Base-by-base conservation (phyloP, 805 yeast genomes). In the Grigorovia humatica region DNA sequence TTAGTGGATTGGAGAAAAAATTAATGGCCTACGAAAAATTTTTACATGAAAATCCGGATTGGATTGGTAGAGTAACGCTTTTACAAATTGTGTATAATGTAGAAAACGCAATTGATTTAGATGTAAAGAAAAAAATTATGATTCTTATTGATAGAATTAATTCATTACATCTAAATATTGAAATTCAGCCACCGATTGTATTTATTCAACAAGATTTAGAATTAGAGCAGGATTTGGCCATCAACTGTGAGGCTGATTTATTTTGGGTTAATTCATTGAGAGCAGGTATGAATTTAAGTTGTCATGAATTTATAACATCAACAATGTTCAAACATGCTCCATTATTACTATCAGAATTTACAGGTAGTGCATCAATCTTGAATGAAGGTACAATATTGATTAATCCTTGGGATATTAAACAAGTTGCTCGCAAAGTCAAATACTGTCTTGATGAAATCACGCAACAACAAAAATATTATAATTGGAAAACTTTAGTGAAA, bases 231-330 rank as follows among this genome's bases (percentile, higher is more conserved):
- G 91, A 91, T 63, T 67, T 93, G 52, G 97, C 96, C 0, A 70
- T 93, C 46, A 77, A 86, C 45, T 72, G 81, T 40, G 97, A 89
- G 63, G 96, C 98, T 1, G 95, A 88, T 57, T 74, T 81, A 0
- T 93, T 91, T 62, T 82, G 86, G 50, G 97, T 91, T 1, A 83
- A 95, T 9, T 86, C 96, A 1, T 78, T 91, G 75, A 81, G 99
- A 63, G 99, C 93, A 67, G 99, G 99, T 29, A 86, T 93, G 89
- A 93, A 93, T 61, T 74, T 93, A 62, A 89, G 98, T 0, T 91
- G 97, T 59, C 99, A 93, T 63, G 99, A 93, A 66, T 93, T 85
- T 64, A 78, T 90, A 41, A 84, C 82, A 48, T 87, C 95, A 19
- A 78, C 91, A 1, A 68, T 74, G 18, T 80, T 77, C 45, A 79